These are phyloP conservation scores for Trichoderma koningii DNA, from an alignment of 2,329 filamentous ascomycete species.

Conservation along the genomic window DNA sequence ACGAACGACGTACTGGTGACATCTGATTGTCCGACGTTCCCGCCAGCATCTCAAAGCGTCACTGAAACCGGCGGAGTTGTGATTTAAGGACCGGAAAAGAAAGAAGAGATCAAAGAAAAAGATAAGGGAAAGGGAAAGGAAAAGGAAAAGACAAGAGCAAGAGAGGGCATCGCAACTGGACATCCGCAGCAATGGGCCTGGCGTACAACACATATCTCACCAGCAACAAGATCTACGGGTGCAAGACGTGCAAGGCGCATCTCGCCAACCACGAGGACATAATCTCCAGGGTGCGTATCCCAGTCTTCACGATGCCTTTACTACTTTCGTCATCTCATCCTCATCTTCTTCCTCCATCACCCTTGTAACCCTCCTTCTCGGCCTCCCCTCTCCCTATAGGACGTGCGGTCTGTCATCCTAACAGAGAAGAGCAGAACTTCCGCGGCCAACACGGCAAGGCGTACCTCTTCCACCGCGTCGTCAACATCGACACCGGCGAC, in stretches of 20 bases:
- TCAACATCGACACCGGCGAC: slow-evolving; percentile 83
- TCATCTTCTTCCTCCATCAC: too few relatives aligned
- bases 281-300: slow-evolving; percentile 74
- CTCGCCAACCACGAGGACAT: slow-evolving; percentile 95
- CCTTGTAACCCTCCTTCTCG: too few relatives aligned
- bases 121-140: not conserved
- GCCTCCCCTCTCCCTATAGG: too few relatives aligned
- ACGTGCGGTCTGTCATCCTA: too few relatives aligned
- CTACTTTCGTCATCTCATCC: not conserved
- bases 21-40: too few relatives aligned
- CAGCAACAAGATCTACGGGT: slow-evolving; percentile 85
- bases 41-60: too few relatives aligned
- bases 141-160: not conserved
- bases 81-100: too few relatives aligned
- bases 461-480: slow-evolving; percentile 91
- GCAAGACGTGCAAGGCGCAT: slow-evolving; percentile 93
- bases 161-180: not conserved
- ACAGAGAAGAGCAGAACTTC: slow-evolving; percentile 79
- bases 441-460: slow-evolving; percentile 97
- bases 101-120: not conserved
- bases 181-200: slow-evolving; percentile 68
- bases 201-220: slow-evolving; percentile 90
- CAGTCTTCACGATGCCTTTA: too few relatives aligned
- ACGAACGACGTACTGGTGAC: too few relatives aligned
- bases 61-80: too few relatives aligned